Evolutionary conservation across 805 yeast species (phyloP).

Genomic region (Blastobotrys robertii): DNA sequence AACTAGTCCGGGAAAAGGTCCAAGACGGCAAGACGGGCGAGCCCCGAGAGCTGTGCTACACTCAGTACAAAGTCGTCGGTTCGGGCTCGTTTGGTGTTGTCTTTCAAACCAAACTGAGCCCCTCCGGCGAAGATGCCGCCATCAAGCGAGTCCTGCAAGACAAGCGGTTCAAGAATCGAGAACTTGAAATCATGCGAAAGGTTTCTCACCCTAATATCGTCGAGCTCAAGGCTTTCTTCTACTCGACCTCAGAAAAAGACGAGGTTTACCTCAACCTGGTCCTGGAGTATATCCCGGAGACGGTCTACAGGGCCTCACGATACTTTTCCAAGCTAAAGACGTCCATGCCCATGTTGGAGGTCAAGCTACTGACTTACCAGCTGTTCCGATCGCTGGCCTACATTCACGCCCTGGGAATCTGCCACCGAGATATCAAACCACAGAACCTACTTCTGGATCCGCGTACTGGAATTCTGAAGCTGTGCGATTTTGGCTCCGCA

Average conservation of each 20-base stretch:
- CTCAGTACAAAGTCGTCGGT: conserved; percentile 87
- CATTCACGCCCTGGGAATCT: conserved; percentile 59
- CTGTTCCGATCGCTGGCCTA: conserved; percentile 67
- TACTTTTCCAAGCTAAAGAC: conserved; percentile 48
- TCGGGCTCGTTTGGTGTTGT: conserved; percentile 99
- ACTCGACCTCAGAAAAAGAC: conserved; percentile 62
- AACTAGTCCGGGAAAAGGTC: conserved; percentile 49
- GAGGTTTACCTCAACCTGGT: conserved; percentile 84
- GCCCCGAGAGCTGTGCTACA: conserved; percentile 53
- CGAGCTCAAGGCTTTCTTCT: conserved; percentile 78
- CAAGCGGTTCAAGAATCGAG: conserved; percentile 91
- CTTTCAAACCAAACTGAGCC: conserved; percentile 72
- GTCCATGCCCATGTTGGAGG: conserved; percentile 82
- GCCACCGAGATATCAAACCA: conserved; percentile 92
- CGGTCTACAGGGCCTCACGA: conserved; percentile 82
- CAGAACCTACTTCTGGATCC: conserved; percentile 86
- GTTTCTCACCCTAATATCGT: conserved; percentile 82
- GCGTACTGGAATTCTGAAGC: conserved; percentile 67
- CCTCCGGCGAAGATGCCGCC: conserved; percentile 74
- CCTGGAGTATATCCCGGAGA: conserved; percentile 91
- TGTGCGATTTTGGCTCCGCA: conserved; percentile 96
- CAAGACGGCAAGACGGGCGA: conserved; percentile 65
- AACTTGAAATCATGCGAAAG: conserved; percentile 87
- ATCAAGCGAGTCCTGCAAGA: conserved; percentile 96
- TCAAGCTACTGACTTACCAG: conserved; percentile 81